phyloP scores from a whole-genome alignment of 345 rosid species.

The Boechera stricta region DNA sequence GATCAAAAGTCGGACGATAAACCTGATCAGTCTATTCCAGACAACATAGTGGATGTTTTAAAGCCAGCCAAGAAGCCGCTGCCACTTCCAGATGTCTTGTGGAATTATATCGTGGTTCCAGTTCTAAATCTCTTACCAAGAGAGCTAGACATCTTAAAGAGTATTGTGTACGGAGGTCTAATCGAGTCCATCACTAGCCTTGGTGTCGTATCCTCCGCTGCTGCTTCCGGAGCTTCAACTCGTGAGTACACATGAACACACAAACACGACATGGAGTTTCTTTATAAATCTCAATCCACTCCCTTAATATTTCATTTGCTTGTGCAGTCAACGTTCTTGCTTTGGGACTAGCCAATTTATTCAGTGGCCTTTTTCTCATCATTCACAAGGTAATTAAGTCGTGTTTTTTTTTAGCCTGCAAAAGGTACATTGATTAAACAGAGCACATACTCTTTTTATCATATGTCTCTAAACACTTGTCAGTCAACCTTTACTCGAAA shows the following conservation, averaged over 20 bases:
- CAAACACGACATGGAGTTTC: neutral
- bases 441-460: slow-evolving; percentile 7
- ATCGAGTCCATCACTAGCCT: slow-evolving; percentile 78
- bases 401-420: neutral
- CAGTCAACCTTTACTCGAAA: neutral
- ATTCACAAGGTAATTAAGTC: slow-evolving; percentile 60
- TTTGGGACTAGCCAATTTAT: slow-evolving; percentile 75
- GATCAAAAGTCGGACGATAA: too few species aligned
- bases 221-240: slow-evolving; percentile 70
- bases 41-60: too few species aligned
- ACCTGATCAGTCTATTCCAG: too few species aligned
- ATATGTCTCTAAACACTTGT: neutral
- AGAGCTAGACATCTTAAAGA: slow-evolving; percentile 78
- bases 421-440: neutral
- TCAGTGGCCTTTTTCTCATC: slow-evolving; percentile 69
- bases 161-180: slow-evolving; percentile 89
- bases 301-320: slow-evolving; percentile 2
- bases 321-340: slow-evolving; percentile 81
- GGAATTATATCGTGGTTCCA: too few species aligned
- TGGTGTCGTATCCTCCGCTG: slow-evolving; percentile 84
- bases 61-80: too few species aligned
- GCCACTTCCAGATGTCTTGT: too few species aligned
- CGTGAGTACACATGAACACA: slow-evolving; percentile 52
- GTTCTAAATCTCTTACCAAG: too few species aligned
- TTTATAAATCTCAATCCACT: neutral